phyloP scores from a whole-genome alignment of 164 flowering plant species.

The Vitis amurensis region DNA sequence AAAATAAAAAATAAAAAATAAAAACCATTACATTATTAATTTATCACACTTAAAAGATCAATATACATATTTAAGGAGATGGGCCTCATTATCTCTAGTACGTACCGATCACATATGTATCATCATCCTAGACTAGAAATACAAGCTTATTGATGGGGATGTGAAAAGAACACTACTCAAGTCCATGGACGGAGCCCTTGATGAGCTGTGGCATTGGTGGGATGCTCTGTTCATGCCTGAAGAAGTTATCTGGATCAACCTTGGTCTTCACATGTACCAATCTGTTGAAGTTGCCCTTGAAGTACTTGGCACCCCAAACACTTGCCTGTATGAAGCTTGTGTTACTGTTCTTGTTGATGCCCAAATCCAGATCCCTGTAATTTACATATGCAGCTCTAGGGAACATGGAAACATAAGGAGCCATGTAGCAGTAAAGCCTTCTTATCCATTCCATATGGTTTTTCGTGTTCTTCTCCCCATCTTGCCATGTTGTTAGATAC shows the following conservation, averaged over 20 bases:
- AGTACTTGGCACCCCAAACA: constrained; percentile 38
- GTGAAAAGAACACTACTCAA: too few species aligned
- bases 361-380: constrained; percentile 44
- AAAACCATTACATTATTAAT: too few species aligned
- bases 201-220: constrained; percentile 18
- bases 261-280: constrained; percentile 20
- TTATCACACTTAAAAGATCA: too few species aligned
- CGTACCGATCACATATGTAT: too few species aligned
- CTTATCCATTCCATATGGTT: constrained; percentile 30
- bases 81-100: too few species aligned
- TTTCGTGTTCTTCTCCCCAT: neutral
- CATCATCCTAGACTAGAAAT: too few species aligned
- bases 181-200: too few species aligned
- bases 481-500: constrained; percentile 27
- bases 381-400: constrained; percentile 46
- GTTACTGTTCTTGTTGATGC: constrained; percentile 20
- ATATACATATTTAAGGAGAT: too few species aligned
- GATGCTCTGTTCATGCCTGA: constrained; percentile 35
- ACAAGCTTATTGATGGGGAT: too few species aligned
- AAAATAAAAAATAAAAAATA: too few species aligned
- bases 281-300: constrained; percentile 25
- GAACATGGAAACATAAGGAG: constrained; percentile 29
- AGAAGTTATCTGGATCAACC: constrained; percentile 29
- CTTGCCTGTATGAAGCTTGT: constrained; percentile 23
- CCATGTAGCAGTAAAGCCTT: constrained; percentile 35